phyloP scores from a whole-genome alignment of 108 stramenopile species.

The Ochromonas danica region DNA sequence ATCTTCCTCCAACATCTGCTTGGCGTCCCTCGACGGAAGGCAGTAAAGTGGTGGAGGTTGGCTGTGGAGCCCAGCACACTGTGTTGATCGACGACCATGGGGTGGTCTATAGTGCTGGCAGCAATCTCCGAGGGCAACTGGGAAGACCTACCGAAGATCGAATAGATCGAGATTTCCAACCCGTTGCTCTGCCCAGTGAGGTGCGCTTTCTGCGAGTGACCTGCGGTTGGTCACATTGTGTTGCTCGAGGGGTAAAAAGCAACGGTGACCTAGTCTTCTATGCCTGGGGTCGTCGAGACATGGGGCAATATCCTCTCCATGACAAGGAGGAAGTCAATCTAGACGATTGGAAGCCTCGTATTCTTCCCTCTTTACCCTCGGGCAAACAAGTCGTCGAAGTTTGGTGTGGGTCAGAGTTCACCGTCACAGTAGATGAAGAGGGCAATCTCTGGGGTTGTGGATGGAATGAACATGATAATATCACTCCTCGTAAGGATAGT shows the following conservation, averaged over 20 bases:
- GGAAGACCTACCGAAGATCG: neutral
- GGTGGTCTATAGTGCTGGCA: neutral
- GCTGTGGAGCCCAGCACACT: slow-evolving; percentile 10
- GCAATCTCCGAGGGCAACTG: neutral
- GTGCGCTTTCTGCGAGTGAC: neutral
- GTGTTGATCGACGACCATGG: slow-evolving; percentile 2
- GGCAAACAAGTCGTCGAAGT: neutral
- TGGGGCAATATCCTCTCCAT: slow-evolving; percentile 7
- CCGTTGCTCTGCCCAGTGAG: neutral
- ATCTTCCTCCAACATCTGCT: neutral
- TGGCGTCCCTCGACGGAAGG: too few species aligned
- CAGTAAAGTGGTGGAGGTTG: neutral
- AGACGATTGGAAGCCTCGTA: neutral
- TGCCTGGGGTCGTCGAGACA: slow-evolving; percentile 33
- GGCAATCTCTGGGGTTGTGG: slow-evolving; percentile 8
- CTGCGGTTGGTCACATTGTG: slow-evolving; percentile 7
- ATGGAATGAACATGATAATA: slow-evolving; percentile 35
- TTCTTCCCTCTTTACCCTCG: neutral
- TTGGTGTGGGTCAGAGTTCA: slow-evolving; percentile 35
- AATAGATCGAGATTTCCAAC: neutral
- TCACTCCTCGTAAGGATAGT: neutral
- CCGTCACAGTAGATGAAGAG: neutral
- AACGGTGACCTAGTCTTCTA: neutral
- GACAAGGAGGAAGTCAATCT: neutral
- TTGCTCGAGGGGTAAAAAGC: neutral